Evolutionary conservation across 2,329 filamentous ascomycete species (phyloP).

Genomic region (Xylariaceae sp.): DNA sequence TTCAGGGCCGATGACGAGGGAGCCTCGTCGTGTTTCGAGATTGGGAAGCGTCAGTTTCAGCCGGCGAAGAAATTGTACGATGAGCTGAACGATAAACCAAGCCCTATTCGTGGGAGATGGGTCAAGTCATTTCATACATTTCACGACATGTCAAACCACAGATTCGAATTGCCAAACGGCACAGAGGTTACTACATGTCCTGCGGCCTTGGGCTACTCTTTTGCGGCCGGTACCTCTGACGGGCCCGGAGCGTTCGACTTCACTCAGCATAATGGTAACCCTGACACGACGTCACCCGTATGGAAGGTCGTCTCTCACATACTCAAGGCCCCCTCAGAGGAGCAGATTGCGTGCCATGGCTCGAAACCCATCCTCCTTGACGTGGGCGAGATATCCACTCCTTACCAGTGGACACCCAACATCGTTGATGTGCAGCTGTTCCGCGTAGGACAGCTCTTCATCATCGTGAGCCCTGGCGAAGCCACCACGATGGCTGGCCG

Average conservation of each 20-base stretch:
- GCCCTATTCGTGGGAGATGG: conserved; percentile 55
- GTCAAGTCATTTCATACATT: conserved; percentile 85
- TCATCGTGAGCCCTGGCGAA: conserved; percentile 82
- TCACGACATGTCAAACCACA: conserved; percentile 72
- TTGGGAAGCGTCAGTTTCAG: conserved; percentile 66
- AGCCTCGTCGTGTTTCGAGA: conserved; percentile 69
- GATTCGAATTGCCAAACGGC: conserved; percentile 70
- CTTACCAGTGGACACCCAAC: conserved; percentile 87
- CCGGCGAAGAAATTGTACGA: conserved; percentile 45
- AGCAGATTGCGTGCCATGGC: conserved; percentile 71
- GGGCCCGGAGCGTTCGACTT: conserved; percentile 91
- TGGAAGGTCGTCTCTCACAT: conserved; percentile 74
- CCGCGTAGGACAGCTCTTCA: conserved; percentile 76
- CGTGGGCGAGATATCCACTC: conserved; percentile 71
- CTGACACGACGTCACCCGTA: conserved; percentile 62
- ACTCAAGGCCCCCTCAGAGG: conserved; percentile 63
- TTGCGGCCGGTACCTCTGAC: conserved; percentile 88
- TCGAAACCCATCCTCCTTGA: conserved; percentile 85
- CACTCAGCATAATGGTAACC: conserved; percentile 76
- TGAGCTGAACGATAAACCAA: conserved; percentile 43
- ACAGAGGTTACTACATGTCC: conserved; percentile 70
- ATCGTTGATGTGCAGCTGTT: conserved; percentile 85
- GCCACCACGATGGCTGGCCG: conserved; percentile 89
- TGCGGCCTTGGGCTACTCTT: conserved; percentile 84
- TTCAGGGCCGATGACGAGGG: conserved; percentile 67